Evolutionary conservation across 257 asterid species (phyloP).

Genomic region (Schizonepeta tenuifolia): DNA sequence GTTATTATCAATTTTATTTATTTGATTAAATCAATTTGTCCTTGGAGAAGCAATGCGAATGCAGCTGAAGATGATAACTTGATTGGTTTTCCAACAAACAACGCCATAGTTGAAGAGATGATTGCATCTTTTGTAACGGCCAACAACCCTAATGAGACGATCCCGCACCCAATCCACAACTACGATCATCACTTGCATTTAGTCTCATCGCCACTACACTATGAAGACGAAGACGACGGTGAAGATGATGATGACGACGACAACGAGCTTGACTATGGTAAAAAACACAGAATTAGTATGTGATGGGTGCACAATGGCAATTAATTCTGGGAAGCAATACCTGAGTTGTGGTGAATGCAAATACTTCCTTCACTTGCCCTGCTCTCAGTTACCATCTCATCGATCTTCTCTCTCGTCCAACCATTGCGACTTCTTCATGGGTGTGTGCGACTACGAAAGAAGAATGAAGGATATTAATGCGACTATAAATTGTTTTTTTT

Average conservation of each 20-base stretch:
- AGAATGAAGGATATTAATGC: too few species aligned
- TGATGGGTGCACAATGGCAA: slow-evolving; percentile 7
- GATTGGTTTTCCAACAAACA: neutral
- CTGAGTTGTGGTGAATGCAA: slow-evolving; percentile 21
- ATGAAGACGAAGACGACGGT: neutral
- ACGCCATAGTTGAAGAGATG: neutral
- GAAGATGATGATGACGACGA: neutral
- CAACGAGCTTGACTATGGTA: too few species aligned
- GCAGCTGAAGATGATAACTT: neutral
- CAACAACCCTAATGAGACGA: neutral
- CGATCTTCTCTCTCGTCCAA: too few species aligned
- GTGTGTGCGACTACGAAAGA: too few species aligned
- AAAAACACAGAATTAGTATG: neutral
- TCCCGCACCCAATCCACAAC: neutral
- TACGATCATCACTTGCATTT: neutral
- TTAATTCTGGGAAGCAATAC: neutral
- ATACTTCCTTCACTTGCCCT: slow-evolving; percentile 18
- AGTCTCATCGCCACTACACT: neutral
- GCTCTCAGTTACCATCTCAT: slow-evolving; percentile 13
- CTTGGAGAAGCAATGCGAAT: neutral
- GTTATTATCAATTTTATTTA: neutral
- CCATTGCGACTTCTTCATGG: too few species aligned
- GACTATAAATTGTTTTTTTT: too few species aligned
- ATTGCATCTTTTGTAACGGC: neutral
- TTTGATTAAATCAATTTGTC: neutral